Conservation (phyloP, 2,329 filamentous ascomycete species). For the Cladorrhinum sp. region DNA sequence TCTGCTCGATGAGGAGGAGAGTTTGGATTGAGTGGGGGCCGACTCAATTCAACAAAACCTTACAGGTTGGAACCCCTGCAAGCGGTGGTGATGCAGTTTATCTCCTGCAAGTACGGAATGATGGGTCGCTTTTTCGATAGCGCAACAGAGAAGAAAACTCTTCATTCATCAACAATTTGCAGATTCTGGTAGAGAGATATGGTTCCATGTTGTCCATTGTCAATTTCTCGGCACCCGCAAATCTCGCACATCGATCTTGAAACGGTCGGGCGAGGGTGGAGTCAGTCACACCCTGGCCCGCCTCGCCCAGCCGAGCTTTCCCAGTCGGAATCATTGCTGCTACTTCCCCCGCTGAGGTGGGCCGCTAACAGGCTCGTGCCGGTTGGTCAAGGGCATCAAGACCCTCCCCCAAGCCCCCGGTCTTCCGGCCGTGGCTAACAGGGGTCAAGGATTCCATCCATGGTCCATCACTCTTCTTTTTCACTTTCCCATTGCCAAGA, state of each 20-base stretch:
- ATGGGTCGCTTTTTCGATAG: neutral
- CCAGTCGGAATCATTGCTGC: constrained; percentile 17
- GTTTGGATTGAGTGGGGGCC: neutral
- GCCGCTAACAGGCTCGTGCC: constrained; percentile 13
- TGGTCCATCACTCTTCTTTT: neutral
- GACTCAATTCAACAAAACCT: neutral
- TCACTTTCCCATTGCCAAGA: constrained; percentile 5
- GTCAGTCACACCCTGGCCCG: constrained; percentile 18
- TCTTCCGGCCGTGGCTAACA: constrained; percentile 18
- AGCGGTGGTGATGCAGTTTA: neutral
- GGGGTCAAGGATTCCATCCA: constrained; percentile 11
- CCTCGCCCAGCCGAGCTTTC: constrained; percentile 1
- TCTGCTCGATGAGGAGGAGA: neutral
- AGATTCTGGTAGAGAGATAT: too few relatives aligned
- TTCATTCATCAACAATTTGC: too few relatives aligned
- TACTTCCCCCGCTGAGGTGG: constrained; percentile 13
- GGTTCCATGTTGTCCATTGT: neutral
- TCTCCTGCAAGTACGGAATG: neutral
- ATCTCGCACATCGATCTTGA: constrained; percentile 18
- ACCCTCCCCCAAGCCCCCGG: neutral
- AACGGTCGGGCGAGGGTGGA: constrained; percentile 13
- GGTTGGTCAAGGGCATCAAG: constrained; percentile 7
- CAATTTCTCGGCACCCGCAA: constrained; percentile 5
- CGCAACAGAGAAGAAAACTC: too few relatives aligned
- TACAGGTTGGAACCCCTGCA: too few relatives aligned